These are phyloP conservation scores for Dictyostelium citrinum DNA, from an alignment of 78 protist species.

Conservation along the genomic window DNA sequence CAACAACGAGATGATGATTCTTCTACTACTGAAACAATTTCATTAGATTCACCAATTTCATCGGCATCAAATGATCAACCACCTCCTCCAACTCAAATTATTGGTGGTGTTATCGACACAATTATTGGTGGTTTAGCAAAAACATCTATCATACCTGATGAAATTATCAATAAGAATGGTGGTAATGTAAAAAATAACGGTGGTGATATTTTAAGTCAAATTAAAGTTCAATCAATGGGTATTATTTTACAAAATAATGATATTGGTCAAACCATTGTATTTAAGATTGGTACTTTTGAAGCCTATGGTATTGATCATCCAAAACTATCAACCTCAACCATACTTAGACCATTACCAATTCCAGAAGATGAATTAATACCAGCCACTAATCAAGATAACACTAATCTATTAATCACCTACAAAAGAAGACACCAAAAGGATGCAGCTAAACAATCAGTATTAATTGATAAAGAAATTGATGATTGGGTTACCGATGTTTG, in stretches of 20 bases:
- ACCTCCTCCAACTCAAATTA: background rate
- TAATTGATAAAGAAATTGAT: slow-evolving; percentile 30
- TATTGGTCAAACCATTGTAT: slow-evolving; percentile 44
- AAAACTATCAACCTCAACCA: slow-evolving; percentile 54
- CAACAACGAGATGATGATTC: background rate
- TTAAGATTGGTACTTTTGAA: slow-evolving; percentile 58
- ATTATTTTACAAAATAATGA: slow-evolving; percentile 24
- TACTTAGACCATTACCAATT: slow-evolving; percentile 60
- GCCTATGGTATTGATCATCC: slow-evolving; percentile 75
- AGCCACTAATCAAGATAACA: slow-evolving; percentile 22
- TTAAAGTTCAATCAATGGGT: slow-evolving; percentile 51
- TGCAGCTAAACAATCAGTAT: background rate
- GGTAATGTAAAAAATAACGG: background rate
- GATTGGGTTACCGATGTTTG: slow-evolving; percentile 60
- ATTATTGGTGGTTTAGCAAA: background rate
- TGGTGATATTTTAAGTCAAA: background rate
- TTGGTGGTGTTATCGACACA: background rate
- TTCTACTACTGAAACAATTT: background rate
- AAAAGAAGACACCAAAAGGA: slow-evolving; percentile 25
- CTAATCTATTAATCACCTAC: slow-evolving; percentile 50
- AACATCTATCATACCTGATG: background rate
- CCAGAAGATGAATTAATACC: slow-evolving; percentile 71
- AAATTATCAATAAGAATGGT: background rate
- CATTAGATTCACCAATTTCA: background rate
- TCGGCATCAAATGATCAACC: background rate